Evolutionary conservation across 202 grass and related monocot genomes (phyloP).

Genomic region (Panicum virgatum): DNA sequence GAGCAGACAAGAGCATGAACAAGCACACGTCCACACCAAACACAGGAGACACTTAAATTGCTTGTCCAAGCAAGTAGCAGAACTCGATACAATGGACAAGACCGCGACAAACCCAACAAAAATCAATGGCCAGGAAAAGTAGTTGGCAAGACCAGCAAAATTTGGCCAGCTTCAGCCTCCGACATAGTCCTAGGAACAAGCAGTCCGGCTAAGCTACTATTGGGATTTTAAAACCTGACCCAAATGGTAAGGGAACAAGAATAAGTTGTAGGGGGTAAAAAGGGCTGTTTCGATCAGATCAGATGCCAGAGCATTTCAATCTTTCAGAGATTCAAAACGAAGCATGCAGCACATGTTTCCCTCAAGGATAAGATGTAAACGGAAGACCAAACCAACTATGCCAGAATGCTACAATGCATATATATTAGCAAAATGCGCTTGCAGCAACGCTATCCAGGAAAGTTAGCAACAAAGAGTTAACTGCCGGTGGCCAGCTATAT

Average conservation of each 20-base stretch:
- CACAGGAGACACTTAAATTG: neutral
- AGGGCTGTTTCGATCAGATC: neutral
- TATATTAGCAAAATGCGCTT: conserved; percentile 28
- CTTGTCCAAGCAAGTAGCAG: neutral
- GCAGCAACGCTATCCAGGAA: conserved; percentile 10
- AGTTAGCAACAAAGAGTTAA: conserved; percentile 16
- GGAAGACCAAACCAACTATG: neutral
- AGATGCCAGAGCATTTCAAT: neutral
- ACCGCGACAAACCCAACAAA: neutral
- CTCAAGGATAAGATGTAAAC: neutral
- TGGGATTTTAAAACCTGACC: neutral
- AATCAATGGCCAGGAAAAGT: conserved; percentile 11
- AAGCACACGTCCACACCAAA: neutral
- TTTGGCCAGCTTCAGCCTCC: neutral
- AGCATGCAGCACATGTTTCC: neutral
- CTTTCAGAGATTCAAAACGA: neutral
- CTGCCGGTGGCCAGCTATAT: neutral
- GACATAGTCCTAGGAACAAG: neutral
- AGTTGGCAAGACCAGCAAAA: neutral
- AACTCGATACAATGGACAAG: neutral
- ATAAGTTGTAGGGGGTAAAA: no score
- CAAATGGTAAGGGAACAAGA: neutral
- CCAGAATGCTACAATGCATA: neutral
- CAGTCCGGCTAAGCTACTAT: neutral
- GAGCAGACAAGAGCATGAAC: neutral